Base-by-base conservation (phyloP, 148 eudicot genomes). In the Bassia scoparia region DNA sequence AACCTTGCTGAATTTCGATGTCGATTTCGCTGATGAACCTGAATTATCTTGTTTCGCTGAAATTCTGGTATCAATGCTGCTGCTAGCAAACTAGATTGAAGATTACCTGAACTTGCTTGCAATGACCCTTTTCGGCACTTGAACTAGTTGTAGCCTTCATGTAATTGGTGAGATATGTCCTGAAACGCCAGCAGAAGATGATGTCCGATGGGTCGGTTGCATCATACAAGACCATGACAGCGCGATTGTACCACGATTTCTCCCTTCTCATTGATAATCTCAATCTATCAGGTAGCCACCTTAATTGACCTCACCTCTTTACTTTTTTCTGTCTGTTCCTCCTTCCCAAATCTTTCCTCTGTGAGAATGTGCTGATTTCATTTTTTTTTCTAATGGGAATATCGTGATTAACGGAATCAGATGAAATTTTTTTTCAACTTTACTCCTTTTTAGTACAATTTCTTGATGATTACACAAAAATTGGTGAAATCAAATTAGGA, bases 221-320 rank as follows among this genome's bases (percentile, higher is more conserved):
- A 74, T 83, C 86, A 49, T 80, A 80, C 20, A 53, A 17, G 0
- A 27, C 53, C 55, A 17, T 46, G 17, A 33, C 50, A 37, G 49
- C 34, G 10, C 56, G 73, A 62, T 71, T 59, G 0, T 79, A 61
- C 67, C 78, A 63, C 66, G 79, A 66, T 49, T 74, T 85, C n/a
- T 74, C 73, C 58, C 80, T 77, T 64, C 66, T 81, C 69, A 77
- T 71, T 31, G 84, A 82, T 68, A 81, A 52, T 59, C 83, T 78
- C 76, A 84, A 67, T 61, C 83, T 77, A 56, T 81, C 70, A 78
- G 83, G 75, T 85, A 34, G 90, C 71, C 67, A 85, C 85, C 80
- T 81, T 86, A 69, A 88, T 77, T 74, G 90, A 88, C 80, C 86
- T 87, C 70, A 73, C 55, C 79, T 89, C 76, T 79, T 90, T 63